Evolutionary conservation across 192 early-diverging fungal species (phyloP), one percentile per base, ranked within the genome.

Genomic region (Umbelopsis vinacea): DNA sequence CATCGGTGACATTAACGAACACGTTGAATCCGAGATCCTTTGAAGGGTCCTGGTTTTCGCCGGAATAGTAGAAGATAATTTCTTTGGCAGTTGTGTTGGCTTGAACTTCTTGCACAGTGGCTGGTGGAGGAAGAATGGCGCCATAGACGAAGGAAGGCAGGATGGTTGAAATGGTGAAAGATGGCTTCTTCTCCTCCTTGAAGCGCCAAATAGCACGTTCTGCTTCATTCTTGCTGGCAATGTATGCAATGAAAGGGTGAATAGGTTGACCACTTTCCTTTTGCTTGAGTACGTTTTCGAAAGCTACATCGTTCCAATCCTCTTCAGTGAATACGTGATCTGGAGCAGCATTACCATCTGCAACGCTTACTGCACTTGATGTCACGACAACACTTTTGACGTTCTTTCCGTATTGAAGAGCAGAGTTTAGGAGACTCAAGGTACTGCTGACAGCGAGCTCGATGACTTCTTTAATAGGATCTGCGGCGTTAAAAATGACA

Each of bases 381-480:
- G 84, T 86, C 2, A 85, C 54, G 29, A 85, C 83, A 46, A 85
- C 79, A 63, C 76, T 80, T 26, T 74, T 73, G 8, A 86, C 76
- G n/a, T 46, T 48, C 17, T 37, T 57, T 14, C 63, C 71, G 46
- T 72, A 43, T n/a, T 23, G 60, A 5, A 69, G 35, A 0, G 78
- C 79, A 19, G 82, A 53, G 11, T 71, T 48, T n/a, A 86, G 74
- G 29, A 86, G 35, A 33, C 70, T 80, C 9, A 79, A 24, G 1
- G 84, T 86, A 17, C 84, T 84, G 6, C 78, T 24, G 11, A 85
- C 74, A 14, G 84, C 84, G 6, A 84, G 84, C 19, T 81, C 57
- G 57, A 86, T 76, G 37, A 77, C 29, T 48, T 83, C 80, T 37
- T 48, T 70, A 15, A 70, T 63, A 6, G 79, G 69, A 69, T 84